phyloP scores from a whole-genome alignment of 1,284 basidiomycete genomes.

The Ustilago curta region DNA sequence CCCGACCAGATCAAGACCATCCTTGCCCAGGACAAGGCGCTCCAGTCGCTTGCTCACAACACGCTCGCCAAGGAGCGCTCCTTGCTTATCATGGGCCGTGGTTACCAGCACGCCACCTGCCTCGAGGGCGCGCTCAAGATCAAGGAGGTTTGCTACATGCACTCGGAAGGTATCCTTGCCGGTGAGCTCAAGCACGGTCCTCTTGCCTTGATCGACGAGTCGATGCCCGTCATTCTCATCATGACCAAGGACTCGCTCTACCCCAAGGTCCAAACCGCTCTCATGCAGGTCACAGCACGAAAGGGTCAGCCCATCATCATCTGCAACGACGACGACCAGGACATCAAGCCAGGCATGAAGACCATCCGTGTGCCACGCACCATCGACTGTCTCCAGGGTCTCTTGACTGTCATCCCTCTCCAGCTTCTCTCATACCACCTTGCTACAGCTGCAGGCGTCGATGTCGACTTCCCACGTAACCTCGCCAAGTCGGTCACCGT shows the following conservation, averaged over 20 bases:
- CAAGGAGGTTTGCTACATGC: slow-evolving; percentile 85
- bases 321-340: slow-evolving; percentile 92
- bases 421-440: slow-evolving; percentile 97
- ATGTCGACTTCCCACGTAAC: slow-evolving; percentile 98
- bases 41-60: slow-evolving; percentile 85
- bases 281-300: slow-evolving; percentile 94
- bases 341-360: slow-evolving; percentile 79
- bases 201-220: slow-evolving; percentile 95
- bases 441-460: slow-evolving; percentile 92
- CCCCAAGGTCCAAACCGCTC: slow-evolving; percentile 96
- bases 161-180: slow-evolving; percentile 80
- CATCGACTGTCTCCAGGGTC: slow-evolving; percentile 92
- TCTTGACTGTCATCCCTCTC: slow-evolving; percentile 95
- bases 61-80: slow-evolving; percentile 85
- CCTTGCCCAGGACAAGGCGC: slow-evolving; percentile 81
- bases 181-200: slow-evolving; percentile 99
- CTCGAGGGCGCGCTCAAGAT: slow-evolving; percentile 99
- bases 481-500: slow-evolving; percentile 74
- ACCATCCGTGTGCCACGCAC: slow-evolving; percentile 84
- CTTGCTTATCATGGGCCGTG: slow-evolving; percentile 96
- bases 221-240: slow-evolving; percentile 86
- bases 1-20: slow-evolving; percentile 90
- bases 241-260: slow-evolving; percentile 99
- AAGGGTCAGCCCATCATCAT: slow-evolving; percentile 94
- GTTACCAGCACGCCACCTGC: slow-evolving; percentile 97